These are phyloP conservation scores for Davidsoniella virescens DNA, from an alignment of 2,329 filamentous ascomycete genomes.

Conservation along the genomic window DNA sequence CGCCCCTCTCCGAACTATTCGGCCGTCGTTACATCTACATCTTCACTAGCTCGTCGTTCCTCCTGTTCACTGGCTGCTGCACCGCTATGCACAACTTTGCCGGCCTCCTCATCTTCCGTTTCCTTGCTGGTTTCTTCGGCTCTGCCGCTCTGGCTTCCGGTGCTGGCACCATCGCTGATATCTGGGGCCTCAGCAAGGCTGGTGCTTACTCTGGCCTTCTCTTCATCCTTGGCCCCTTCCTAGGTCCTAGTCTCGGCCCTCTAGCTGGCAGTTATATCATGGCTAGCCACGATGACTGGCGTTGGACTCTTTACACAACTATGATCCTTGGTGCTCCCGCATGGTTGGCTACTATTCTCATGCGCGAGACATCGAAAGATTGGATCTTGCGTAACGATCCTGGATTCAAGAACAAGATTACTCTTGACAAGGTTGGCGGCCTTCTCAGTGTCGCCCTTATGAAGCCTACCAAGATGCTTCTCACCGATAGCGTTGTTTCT, in stretches of 20 bases:
- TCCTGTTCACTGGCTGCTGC: conserved; percentile 41
- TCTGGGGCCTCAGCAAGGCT: conserved; percentile 14
- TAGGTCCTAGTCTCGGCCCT: conserved; percentile 34
- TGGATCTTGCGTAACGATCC: conserved; percentile 27
- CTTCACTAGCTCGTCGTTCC: conserved; percentile 29
- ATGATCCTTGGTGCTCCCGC: conserved; percentile 28
- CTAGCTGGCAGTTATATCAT: conserved; percentile 34
- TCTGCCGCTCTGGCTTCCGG: conserved; percentile 33
- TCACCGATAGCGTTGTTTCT: conserved; percentile 46
- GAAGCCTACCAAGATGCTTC: conserved; percentile 39
- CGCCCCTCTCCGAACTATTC: conserved; percentile 40
- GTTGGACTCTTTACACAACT: conserved; percentile 37
- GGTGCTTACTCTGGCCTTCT: conserved; percentile 26
- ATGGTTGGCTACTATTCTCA: conserved; percentile 23
- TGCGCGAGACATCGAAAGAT: conserved; percentile 42
- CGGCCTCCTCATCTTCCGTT: conserved; percentile 35
- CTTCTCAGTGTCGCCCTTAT: conserved; percentile 29
- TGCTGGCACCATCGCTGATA: conserved; percentile 33
- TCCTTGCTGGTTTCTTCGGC: conserved; percentile 37
- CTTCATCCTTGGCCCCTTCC: conserved; percentile 34
- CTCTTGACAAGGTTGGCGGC: conserved; percentile 15
- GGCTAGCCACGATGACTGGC: conserved; percentile 29
- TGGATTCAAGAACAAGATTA: conserved; percentile 14
- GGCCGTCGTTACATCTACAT: conserved; percentile 39
- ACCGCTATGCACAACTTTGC: conserved; percentile 31